Base-by-base conservation (phyloP, 2,329 filamentous ascomycete genomes). In the Xylariaceae sp. region DNA sequence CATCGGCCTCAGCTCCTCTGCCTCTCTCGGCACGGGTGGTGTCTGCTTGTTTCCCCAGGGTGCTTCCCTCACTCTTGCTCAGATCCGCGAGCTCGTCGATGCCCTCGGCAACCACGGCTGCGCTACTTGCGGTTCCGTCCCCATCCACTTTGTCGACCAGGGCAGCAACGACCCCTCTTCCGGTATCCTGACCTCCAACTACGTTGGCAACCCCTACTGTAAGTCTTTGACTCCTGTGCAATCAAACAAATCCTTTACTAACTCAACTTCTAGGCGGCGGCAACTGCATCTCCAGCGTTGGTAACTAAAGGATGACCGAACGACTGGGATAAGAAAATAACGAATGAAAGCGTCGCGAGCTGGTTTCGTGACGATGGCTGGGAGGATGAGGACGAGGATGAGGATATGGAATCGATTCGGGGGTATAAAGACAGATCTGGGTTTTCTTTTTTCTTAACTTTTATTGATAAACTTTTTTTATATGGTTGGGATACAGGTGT, bases 141-240 rank as follows among this genome's bases (percentile, higher is more conserved):
- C 63, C 4, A 63, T 65, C 42, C 61, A 63, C 53, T 65, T 60
- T 42, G 61, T 65, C 53, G 63, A 65, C 35, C 35, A 61, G 59
- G 54, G 51, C 15, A 63, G 59, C 55, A 65, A 65, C 42, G 57
- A 63, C 59, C 63, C 63, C 0, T 63, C 61, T 3, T 55, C 50
- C 2, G 63, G 63, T 3, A 65, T 65, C 50, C 48, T 65, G 35
- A 65, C 63, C 10, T 65, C 59, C 52, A 65, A 65, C 57, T 65
- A 65, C 50, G 63, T 63, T 17, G 57, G 18, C 3, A 50, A 30
- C 48, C 17, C 18, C 17, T 50, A 18, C 48, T 50, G 48, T 50
- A 50, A 50, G 48, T 17, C 17, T 1, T 2, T 2, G 17, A 17
- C 17, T 17, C 17, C 17, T 17, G 17, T 17, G 17, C 17, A 17